Conservation (phyloP, 2,329 filamentous ascomycete genomes). For the Aspergillus sp. region DNA sequence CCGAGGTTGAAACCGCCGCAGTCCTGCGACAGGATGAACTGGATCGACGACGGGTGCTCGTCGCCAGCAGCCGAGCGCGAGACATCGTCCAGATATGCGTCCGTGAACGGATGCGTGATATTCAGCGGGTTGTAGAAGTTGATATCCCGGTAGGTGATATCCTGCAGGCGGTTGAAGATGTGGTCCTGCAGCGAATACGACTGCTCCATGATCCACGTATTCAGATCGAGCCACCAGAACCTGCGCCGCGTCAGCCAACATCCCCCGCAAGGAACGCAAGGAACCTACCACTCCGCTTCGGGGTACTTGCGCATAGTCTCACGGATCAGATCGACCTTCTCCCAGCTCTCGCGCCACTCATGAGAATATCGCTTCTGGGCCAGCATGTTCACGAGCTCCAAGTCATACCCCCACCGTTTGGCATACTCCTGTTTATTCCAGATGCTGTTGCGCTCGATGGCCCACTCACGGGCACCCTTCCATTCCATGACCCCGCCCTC, state of each 20-base stretch:
- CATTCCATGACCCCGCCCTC: conserved; percentile 98
- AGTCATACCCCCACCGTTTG: conserved; percentile 84
- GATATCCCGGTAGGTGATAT: conserved; percentile 87
- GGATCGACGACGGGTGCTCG: conserved; percentile 72
- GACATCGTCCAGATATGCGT: conserved; percentile 71
- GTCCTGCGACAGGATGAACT: conserved; percentile 87
- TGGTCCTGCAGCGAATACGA: conserved; percentile 85
- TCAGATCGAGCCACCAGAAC: conserved; percentile 99
- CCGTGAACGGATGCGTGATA: conserved; percentile 76
- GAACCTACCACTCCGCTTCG: conserved; percentile 83
- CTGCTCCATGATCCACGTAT: conserved; percentile 97
- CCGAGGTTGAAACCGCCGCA: conserved; percentile 95
- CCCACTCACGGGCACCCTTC: conserved; percentile 97
- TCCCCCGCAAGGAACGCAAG: not conserved
- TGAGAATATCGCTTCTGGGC: conserved; percentile 98
- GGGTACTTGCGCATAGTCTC: conserved; percentile 90
- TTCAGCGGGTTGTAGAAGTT: conserved; percentile 95
- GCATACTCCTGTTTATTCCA: conserved; percentile 92
- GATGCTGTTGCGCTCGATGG: conserved; percentile 93
- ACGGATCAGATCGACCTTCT: conserved; percentile 93
- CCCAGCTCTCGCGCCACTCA: conserved; percentile 99
- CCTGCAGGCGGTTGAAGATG: conserved; percentile 76
- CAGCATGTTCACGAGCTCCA: conserved; percentile 97
- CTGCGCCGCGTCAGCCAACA: conserved; percentile 46
- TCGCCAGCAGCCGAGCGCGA: conserved; percentile 74